Evolutionary conservation across 306 rosid genomes (phyloP), one percentile per base, ranked within the genome.

Genomic region (Casuarina glauca): DNA sequence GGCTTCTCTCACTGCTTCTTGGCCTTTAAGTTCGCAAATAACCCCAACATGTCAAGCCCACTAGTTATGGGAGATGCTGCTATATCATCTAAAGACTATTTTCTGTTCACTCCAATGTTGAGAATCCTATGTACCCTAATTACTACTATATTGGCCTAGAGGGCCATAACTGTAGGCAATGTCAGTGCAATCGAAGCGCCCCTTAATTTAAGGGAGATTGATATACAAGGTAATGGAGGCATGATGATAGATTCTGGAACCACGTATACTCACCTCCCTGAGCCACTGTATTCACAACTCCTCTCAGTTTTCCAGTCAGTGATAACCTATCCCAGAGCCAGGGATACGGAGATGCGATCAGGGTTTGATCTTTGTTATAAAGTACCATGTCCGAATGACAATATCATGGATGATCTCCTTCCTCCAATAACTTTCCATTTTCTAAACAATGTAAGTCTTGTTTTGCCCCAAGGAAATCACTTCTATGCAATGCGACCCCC

Each of bases 401-500:
- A 74, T 50, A 46, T 39, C 13, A 61, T 11, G 3, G 61, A 0
- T 6, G 66, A 60, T 39, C 48, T 58, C 5, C 80, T 87, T 51
- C 91, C 91, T 62, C 39, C 80, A 69, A 78, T 87, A 58, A 80
- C 87, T 42, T 84, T 87, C 70, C 84, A 83, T 64, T 87, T 87
- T 68, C 69, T 83, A 55, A 85, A 87, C 55, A 85, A 87, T 73
- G 89, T 60, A 58, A 82, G 66, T 39, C 71, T 87, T 43, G 79
- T 45, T 69, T 80, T 87, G 78, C 82, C 86, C 2, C 82, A 41
- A 75, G 91, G 82, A 32, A 87, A 80, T 43, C 79, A 80, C 17
- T 87, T 87, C 46, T 87, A 87, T 67, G 87, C 91, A 46, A 82
- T 87, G 91, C 87, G 79, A 53, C 74, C 91, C 45, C 91, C 89